phyloP scores from a whole-genome alignment of 2,329 filamentous ascomycete species.

The Pseudogymnoascus verrucosus region DNA sequence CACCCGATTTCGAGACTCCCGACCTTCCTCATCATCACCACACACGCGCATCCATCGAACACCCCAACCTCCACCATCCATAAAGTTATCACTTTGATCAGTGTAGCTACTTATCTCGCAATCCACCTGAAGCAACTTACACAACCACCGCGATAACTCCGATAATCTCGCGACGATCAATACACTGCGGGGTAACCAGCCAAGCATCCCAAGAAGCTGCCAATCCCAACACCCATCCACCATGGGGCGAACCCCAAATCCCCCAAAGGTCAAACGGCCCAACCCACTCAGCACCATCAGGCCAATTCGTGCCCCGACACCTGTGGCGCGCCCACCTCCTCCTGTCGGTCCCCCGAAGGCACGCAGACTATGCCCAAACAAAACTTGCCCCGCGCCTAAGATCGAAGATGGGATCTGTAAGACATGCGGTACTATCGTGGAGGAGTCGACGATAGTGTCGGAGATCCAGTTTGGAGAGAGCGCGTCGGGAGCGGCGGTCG shows the following conservation, averaged over 20 bases:
- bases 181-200: constrained; percentile 1
- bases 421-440: constrained; percentile 75
- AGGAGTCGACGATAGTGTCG: constrained; percentile 81
- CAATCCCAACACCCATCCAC: background rate
- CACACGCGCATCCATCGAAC: background rate
- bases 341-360: constrained; percentile 12
- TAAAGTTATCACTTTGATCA: constrained; percentile 8
- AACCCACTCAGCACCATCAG: constrained; percentile 19
- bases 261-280: constrained; percentile 12
- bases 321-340: constrained; percentile 16
- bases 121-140: background rate
- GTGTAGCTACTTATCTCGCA: background rate
- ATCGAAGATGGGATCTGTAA: constrained; percentile 65
- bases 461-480: constrained; percentile 90
- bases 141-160: background rate
- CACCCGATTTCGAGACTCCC: background rate
- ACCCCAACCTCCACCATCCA: background rate
- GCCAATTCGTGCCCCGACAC: constrained; percentile 18
- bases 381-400: constrained; percentile 51
- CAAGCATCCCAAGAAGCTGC: background rate
- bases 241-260: constrained; percentile 9
- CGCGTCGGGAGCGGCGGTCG: constrained; percentile 74
- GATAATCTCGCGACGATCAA: background rate
- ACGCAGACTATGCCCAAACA: constrained; percentile 44
- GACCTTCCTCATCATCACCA: background rate